Evolutionary conservation across 2,329 filamentous ascomycete genomes (phyloP).

Genomic region (Venturia nashicola): DNA sequence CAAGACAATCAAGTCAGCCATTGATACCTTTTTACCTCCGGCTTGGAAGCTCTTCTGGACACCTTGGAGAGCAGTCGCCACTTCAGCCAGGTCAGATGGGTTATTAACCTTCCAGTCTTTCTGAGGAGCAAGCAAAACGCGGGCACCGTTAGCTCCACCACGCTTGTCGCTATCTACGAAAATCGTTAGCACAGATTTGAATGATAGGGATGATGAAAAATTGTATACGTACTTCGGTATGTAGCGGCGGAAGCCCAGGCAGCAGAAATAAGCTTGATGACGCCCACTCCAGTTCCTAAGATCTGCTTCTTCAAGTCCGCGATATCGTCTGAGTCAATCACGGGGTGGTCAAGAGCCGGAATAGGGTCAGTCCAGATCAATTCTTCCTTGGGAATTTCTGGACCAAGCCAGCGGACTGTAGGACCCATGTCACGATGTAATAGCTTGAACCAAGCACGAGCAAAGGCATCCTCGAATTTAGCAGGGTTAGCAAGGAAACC

Average conservation of each 20-base stretch:
- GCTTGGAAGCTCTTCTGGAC: slow-evolving; percentile 56
- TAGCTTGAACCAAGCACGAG: slow-evolving; percentile 72
- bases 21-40: slow-evolving; percentile 54
- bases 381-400: slow-evolving; percentile 57
- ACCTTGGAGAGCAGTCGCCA: slow-evolving; percentile 47
- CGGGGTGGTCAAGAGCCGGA: slow-evolving; percentile 43
- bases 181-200: neutral
- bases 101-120: slow-evolving; percentile 65
- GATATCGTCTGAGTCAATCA: slow-evolving; percentile 50
- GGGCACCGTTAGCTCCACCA: slow-evolving; percentile 68
- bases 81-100: slow-evolving; percentile 49
- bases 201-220: too few species aligned
- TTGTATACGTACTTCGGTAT: neutral
- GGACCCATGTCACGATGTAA: slow-evolving; percentile 71
- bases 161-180: slow-evolving; percentile 67
- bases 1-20: slow-evolving; percentile 67
- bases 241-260: neutral
- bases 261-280: neutral
- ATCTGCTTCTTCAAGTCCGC: slow-evolving; percentile 17
- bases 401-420: slow-evolving; percentile 56
- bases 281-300: neutral
- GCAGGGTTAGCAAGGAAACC: slow-evolving; percentile 57
- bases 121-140: slow-evolving; percentile 61
- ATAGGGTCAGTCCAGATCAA: slow-evolving; percentile 65
- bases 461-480: slow-evolving; percentile 56